These are phyloP conservation scores for Ascosphaera apis DNA, from an alignment of 2,329 filamentous ascomycete genomes.

Conservation along the genomic window DNA sequence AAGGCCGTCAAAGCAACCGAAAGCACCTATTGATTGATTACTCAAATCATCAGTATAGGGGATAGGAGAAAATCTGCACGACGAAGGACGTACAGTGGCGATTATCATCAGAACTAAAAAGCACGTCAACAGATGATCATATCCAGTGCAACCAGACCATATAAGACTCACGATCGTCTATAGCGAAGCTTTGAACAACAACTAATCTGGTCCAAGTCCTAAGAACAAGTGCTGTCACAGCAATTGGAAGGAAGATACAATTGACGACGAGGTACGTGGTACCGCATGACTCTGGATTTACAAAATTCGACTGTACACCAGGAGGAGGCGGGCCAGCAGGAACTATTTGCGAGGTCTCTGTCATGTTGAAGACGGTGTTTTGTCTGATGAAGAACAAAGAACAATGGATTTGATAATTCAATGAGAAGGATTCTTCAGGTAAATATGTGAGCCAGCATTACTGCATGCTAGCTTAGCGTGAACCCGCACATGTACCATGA, in stretches of 20 bases:
- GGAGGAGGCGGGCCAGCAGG: conserved; percentile 10
- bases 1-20: conserved; percentile 4
- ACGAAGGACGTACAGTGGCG: conserved; percentile 1
- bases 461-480: too few relatives aligned
- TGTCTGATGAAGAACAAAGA: background rate
- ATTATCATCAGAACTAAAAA: conserved; percentile 1
- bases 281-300: conserved; percentile 9
- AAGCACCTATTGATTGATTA: background rate
- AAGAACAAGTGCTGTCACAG: conserved; percentile 7
- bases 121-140: background rate
- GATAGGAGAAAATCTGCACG: background rate
- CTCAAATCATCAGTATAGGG: background rate
- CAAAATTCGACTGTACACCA: conserved; percentile 10
- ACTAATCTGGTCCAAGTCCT: conserved; percentile 10
- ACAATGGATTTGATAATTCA: background rate
- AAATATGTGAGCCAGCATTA: too few relatives aligned
- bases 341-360: conserved; percentile 3
- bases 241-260: conserved; percentile 10
- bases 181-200: conserved; percentile 9
- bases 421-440: too few relatives aligned
- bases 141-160: background rate
- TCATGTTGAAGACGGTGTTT: background rate
- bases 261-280: conserved; percentile 10
- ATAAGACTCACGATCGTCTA: conserved; percentile 10
- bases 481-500: too few relatives aligned